Evolutionary conservation across 306 rosid genomes (phyloP).

Genomic region (Fragaria vesca): DNA sequence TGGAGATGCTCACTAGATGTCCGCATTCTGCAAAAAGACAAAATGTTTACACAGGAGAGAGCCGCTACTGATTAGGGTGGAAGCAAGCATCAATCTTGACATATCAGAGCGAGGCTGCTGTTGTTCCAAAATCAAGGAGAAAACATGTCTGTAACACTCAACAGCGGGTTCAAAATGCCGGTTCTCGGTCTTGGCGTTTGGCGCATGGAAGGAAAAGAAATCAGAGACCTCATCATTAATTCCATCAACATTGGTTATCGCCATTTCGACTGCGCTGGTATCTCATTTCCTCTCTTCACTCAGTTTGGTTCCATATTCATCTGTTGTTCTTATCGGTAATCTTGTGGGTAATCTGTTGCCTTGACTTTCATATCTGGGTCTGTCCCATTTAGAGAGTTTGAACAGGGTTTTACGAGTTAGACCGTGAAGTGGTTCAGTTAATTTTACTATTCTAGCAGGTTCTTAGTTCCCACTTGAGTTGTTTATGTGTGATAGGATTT

Average conservation of each 20-base stretch:
- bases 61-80: too few relatives aligned
- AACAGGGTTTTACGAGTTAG: neutral
- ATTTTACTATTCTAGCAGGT: neutral
- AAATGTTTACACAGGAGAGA: too few relatives aligned
- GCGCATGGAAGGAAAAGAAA: slow-evolving; percentile 68
- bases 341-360: neutral
- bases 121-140: too few relatives aligned
- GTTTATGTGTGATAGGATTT: neutral
- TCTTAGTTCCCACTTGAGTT: neutral
- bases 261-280: slow-evolving; percentile 93
- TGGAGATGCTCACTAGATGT: too few relatives aligned
- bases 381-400: too few relatives aligned
- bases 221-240: slow-evolving; percentile 64
- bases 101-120: too few relatives aligned
- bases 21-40: too few relatives aligned
- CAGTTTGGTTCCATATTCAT: neutral
- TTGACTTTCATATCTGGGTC: neutral
- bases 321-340: neutral
- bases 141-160: slow-evolving; percentile 39
- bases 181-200: slow-evolving; percentile 73
- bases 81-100: too few relatives aligned
- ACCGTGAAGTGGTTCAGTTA: neutral
- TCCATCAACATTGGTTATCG: slow-evolving; percentile 82
- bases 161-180: slow-evolving; percentile 83
- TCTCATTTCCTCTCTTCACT: neutral